Evolutionary conservation across 306 rosid genomes (phyloP), one percentile per base, ranked within the genome.

Genomic region (Quercus ilex): DNA sequence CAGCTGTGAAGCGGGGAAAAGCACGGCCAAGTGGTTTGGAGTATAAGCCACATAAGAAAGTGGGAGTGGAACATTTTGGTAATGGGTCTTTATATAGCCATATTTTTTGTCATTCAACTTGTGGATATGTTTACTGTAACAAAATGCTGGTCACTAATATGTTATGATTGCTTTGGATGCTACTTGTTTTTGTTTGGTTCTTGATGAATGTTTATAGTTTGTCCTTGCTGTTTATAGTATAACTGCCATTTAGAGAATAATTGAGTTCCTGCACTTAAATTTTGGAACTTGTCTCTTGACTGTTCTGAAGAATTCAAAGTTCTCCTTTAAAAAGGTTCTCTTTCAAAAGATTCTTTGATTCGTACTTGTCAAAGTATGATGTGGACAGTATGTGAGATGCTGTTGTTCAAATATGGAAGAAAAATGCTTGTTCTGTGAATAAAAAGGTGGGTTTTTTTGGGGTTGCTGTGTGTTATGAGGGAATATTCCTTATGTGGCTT

Each of bases 21-120:
- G 82, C 79, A 8, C 79, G 83, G 72, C 72, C 81, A 0, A 80
- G 79, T 10, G 97, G 90, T 23, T 83, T 86, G 41, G 93, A 87
- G 25, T 87, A 80, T 65, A 93, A 91, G 84, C 86, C 79, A 74
- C 88, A 81, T 1, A 90, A 93, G 76, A 90, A 86, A 84, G 6
- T 81, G 55, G 94, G 87, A 43, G 41, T 83, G 86, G 93, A 90
- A 69, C 76, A 85, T 85, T 75, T 88, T 33, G 92, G 92, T 87
- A 91, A 83, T 81, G 78, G 30, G 72, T 69, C 4, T 23, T 86
- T 28, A 4, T 55, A 74, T 10, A 19, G 43, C 57, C 28, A 13
- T 63, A 17, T 63, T 43, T 79, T 77, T 71, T 41, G n/a, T 41
- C 70, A 49, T 60, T 75, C 5, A 41, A 78, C 53, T 56, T 2